A percentile compares a stretch with the other conserved stretches of the same genome.
phyloP scores from a whole-genome alignment of 495 filamentous ascomycete genomes.

The Aspergillus heteromorphus region DNA sequence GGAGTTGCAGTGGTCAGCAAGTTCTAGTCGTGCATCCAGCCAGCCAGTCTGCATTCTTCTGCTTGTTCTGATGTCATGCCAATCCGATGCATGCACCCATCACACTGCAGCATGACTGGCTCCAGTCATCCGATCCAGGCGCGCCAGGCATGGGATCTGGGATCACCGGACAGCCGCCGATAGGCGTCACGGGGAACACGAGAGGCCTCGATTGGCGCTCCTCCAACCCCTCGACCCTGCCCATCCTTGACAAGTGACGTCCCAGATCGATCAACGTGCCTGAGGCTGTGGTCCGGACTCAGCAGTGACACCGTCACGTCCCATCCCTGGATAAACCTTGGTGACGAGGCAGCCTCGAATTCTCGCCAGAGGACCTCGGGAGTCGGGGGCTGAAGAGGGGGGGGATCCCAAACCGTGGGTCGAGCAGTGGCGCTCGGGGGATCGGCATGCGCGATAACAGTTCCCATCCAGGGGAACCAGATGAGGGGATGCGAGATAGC shows the following conservation, averaged over 20 bases:
- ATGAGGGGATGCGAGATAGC: not conserved
- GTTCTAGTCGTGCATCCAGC: too few relatives aligned
- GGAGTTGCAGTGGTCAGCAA: too few relatives aligned
- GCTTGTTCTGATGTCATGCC: conserved; percentile 2
- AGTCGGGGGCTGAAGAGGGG: conserved; percentile 3
- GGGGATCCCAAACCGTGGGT: conserved; percentile 5
- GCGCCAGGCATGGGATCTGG: not conserved
- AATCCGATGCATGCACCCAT: not conserved
- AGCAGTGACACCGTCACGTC: too few relatives aligned
- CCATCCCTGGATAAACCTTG: too few relatives aligned
- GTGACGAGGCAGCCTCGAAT: too few relatives aligned
- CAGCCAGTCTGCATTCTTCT: too few relatives aligned
- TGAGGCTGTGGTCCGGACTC: conserved; percentile 13
- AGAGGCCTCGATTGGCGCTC: not conserved
- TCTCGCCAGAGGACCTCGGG: too few relatives aligned
- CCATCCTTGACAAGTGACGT: conserved; percentile 11
- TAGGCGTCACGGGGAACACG: not conserved
- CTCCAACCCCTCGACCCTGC: not conserved
- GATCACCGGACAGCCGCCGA: not conserved
- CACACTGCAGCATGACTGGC: not conserved
- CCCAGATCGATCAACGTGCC: conserved; percentile 12
- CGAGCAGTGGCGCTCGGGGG: not conserved
- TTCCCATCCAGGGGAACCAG: not conserved
- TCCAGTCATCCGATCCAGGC: conserved; percentile 3
- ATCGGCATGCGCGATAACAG: conserved; percentile 1